A percentile compares a stretch with the other conserved stretches of the same genome.
Evolutionary conservation across 805 yeast species (phyloP).

Genomic region (Myxozyma nipponensis): DNA sequence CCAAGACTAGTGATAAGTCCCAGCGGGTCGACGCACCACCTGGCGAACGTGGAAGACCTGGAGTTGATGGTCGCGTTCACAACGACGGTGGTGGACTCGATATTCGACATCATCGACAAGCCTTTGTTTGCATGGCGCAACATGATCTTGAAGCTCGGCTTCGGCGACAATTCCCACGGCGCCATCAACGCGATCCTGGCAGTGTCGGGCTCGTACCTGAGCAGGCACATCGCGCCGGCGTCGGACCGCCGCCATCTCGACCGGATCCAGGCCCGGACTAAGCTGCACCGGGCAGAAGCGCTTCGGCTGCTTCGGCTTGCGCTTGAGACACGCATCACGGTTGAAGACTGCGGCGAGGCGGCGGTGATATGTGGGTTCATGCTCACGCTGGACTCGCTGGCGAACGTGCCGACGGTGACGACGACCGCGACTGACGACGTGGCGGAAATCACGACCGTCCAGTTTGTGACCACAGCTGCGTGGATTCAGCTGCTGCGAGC

Average conservation of each 20-base stretch:
- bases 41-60: constrained; percentile 67
- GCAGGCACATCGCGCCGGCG: constrained; percentile 32
- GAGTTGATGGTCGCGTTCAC: constrained; percentile 84
- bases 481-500: constrained; percentile 98
- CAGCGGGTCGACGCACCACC: background rate
- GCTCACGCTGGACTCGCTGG: constrained; percentile 76
- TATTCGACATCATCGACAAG: constrained; percentile 86
- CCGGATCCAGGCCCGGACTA: constrained; percentile 5
- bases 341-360: constrained; percentile 67
- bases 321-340: constrained; percentile 66
- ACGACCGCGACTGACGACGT: constrained; percentile 55
- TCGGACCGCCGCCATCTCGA: background rate
- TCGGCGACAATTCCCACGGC: constrained; percentile 70
- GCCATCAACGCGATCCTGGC: constrained; percentile 84
- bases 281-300: constrained; percentile 79
- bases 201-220: constrained; percentile 88
- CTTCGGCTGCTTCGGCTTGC: constrained; percentile 76
- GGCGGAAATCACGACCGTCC: constrained; percentile 46
- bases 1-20: background rate
- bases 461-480: constrained; percentile 81
- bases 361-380: constrained; percentile 92
- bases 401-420: constrained; percentile 5
- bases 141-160: constrained; percentile 84
- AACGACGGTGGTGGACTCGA: constrained; percentile 76
- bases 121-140: constrained; percentile 81